These are phyloP conservation scores for Phanerochaete sordida DNA, from an alignment of 768 basidiomycete species.

Conservation along the genomic window DNA sequence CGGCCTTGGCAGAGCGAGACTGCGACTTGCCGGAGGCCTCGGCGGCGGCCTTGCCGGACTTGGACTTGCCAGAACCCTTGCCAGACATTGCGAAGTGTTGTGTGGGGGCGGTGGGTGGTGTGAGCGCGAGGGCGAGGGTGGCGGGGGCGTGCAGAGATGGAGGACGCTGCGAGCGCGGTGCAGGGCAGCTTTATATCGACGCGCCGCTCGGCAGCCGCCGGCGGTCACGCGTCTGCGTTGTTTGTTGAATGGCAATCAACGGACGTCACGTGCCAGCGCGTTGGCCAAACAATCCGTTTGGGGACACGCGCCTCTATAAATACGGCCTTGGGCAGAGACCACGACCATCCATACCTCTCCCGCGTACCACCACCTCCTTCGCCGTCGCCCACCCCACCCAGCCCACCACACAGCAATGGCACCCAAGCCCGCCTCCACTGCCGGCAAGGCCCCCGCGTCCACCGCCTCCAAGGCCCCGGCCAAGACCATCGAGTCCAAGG, in stretches of 20 bases:
- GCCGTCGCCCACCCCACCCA: conserved; percentile 9
- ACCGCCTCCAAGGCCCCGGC: conserved; percentile 71
- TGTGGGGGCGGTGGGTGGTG: conserved; percentile 7
- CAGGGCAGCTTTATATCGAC: conserved; percentile 3
- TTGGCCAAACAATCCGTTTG: conserved; percentile 17
- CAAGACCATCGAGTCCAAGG: conserved; percentile 49
- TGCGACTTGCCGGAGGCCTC: conserved; percentile 47
- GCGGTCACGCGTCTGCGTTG: conserved; percentile 17
- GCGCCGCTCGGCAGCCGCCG: neutral
- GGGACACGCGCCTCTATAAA: conserved; percentile 23
- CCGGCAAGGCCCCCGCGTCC: conserved; percentile 77
- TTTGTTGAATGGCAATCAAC: conserved; percentile 23
- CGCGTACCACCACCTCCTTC: conserved; percentile 3
- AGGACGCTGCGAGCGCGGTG: conserved; percentile 11
- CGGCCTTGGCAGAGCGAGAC: conserved; percentile 72
- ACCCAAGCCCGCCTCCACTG: conserved; percentile 78
- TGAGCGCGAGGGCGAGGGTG: neutral
- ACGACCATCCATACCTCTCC: conserved; percentile 16
- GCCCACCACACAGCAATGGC: conserved; percentile 40
- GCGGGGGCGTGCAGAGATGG: conserved; percentile 8
- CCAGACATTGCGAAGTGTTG: conserved; percentile 32
- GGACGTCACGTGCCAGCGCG: conserved; percentile 25
- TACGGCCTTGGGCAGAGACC: conserved; percentile 9
- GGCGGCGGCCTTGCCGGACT: conserved; percentile 56
- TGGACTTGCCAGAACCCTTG: conserved; percentile 56